Evolutionary conservation across 257 asterid species (phyloP).

Genomic region (Solanum megistacrolobum): DNA sequence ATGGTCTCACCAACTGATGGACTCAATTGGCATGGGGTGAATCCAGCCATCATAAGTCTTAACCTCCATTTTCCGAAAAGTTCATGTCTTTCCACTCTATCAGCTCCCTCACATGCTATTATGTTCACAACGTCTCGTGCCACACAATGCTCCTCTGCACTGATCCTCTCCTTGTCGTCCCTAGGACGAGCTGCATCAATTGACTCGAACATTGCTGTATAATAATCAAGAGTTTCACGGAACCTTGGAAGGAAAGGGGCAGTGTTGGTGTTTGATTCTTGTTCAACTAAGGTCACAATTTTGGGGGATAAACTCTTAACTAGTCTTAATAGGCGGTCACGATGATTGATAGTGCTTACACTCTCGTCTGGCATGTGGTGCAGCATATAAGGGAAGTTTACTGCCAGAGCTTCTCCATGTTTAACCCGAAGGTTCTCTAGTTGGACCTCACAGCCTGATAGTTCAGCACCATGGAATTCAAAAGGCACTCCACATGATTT

Average conservation of each 20-base stretch:
- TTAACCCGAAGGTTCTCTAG: constrained; percentile 39
- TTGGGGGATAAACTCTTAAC: constrained; percentile 73
- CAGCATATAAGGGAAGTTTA: constrained; percentile 69
- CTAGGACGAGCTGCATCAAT: constrained; percentile 65
- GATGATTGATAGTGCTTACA: constrained; percentile 61
- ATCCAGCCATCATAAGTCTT: constrained; percentile 75
- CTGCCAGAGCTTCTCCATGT: constrained; percentile 73
- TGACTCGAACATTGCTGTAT: constrained; percentile 86
- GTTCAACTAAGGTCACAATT: constrained; percentile 69
- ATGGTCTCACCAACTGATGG: constrained; percentile 40
- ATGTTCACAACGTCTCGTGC: constrained; percentile 82
- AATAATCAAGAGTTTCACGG: constrained; percentile 66
- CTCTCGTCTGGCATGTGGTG: constrained; percentile 99
- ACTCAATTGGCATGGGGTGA: constrained; percentile 45
- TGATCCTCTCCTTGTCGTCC: constrained; percentile 56
- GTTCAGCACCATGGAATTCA: constrained; percentile 69
- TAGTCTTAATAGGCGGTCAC: constrained; percentile 69
- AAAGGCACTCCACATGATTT: constrained; percentile 62
- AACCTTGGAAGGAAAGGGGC: constrained; percentile 57
- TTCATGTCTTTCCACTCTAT: constrained; percentile 85
- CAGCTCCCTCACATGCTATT: constrained; percentile 75
- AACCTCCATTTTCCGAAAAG: constrained; percentile 67
- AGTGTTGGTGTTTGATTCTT: constrained; percentile 84
- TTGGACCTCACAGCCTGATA: constrained; percentile 63
- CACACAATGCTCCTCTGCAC: constrained; percentile 76